Evolutionary conservation across 306 rosid species (phyloP), one percentile per base, ranked within the genome.

Genomic region (Cicer chorassanicum): DNA sequence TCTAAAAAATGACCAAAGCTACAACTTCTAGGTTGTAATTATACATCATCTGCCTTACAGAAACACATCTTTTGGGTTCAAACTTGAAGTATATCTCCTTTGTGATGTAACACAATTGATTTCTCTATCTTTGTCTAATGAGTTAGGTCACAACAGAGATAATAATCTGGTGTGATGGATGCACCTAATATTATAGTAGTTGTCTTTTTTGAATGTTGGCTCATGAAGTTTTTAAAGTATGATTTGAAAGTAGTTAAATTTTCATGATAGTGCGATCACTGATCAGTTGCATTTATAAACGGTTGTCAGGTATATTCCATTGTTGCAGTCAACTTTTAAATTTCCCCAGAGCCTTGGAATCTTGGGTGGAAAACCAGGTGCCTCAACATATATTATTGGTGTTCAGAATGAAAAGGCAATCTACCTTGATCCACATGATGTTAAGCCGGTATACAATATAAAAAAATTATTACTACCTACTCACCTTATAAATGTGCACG

Each of bases 311-410:
- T 94, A 94, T 78, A 87, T 92, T 81, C 97, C 96, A 12, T 81
- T 89, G 44, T 78, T 94, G 88, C 86, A 82, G 81, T 86, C 90
- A 71, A 94, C 95, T 39, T 92, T 92, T 73, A 88, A 88, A 40
- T 94, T 90, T 85, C 93, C 97, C 38, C 99, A 94, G 71, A 92
- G 99, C 82, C 91, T 94, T 24, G 99, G 99, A 64, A 92, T 94
- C 76, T 85, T 94, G 88, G 99, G 99, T 43, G 97, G 99, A 46
- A 94, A 80, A 77, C 90, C 97, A 48, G 95, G 99, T 73, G 92
- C 88, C 43, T 94, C 99, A 51, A 94, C 99, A 15, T 94, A 94
- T 73, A 88, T 94, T 18, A 79, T 94, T 36, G 99, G 99, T 38
- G 91, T 88, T 61, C 99, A 94, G 77, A 92, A 82, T 84, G 97